Percentiles rank a stretch among this genome's conserved stretches.
These are phyloP conservation scores for Lipomyces mesembrius DNA, from an alignment of 805 yeast genomes.

Conservation along the genomic window DNA sequence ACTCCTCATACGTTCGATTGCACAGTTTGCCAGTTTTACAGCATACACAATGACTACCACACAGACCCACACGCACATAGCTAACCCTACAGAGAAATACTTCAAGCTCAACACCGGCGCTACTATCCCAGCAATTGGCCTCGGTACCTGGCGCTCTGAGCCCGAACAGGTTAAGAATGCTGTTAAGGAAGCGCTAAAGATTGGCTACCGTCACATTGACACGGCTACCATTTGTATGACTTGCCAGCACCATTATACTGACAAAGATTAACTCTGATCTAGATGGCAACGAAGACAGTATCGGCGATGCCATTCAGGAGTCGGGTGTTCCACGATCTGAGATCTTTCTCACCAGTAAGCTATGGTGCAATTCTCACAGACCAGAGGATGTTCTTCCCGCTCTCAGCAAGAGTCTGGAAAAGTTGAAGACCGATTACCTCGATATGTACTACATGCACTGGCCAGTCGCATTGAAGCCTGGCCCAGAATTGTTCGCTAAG, in stretches of 20 bases:
- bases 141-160: conserved; percentile 73
- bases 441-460: conserved; percentile 81
- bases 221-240: conserved; percentile 56
- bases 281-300: conserved; percentile 49
- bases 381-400: conserved; percentile 54
- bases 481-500: conserved; percentile 42
- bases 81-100: neutral
- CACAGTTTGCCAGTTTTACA: neutral
- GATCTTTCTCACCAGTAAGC: conserved; percentile 27
- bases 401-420: conserved; percentile 60
- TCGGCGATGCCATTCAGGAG: conserved; percentile 51
- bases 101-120: conserved; percentile 61
- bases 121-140: conserved; percentile 66
- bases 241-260: neutral
- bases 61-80: neutral
- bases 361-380: conserved; percentile 46
- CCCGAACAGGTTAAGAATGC: conserved; percentile 59
- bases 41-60: neutral
- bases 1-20: neutral
- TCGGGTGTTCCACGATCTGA: conserved; percentile 13
- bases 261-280: conserved; percentile 43
- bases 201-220: conserved; percentile 79
- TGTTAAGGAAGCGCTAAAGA: conserved; percentile 55
- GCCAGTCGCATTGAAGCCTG: conserved; percentile 63
- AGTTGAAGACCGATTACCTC: conserved; percentile 72